A percentile compares a stretch with the other conserved stretches of the same genome.
These are phyloP conservation scores for Lipomyces yamanashiensis DNA, from an alignment of 805 yeast species.

Conservation along the genomic window DNA sequence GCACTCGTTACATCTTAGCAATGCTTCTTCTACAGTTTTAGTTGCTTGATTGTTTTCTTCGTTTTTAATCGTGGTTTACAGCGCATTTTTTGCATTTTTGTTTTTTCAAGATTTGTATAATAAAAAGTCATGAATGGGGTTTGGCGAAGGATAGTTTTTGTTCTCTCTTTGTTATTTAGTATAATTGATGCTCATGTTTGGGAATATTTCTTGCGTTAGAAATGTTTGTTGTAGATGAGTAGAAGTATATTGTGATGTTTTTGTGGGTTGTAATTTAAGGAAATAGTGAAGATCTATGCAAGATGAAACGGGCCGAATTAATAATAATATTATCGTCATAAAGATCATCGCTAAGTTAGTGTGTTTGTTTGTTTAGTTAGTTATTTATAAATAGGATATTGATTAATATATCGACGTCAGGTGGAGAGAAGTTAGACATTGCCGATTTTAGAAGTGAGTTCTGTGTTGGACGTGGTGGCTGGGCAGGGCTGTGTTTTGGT, in stretches of 20 bases:
- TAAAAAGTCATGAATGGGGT: conserved; percentile 13
- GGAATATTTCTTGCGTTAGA: not conserved
- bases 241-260: not conserved
- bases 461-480: too few relatives aligned
- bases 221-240: not conserved
- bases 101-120: not conserved
- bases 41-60: conserved; percentile 2
- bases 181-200: not conserved
- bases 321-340: too few relatives aligned
- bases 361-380: too few relatives aligned
- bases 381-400: too few relatives aligned
- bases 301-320: too few relatives aligned
- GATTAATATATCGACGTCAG: too few relatives aligned
- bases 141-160: conserved; percentile 12
- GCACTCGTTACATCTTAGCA: not conserved
- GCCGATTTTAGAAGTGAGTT: too few relatives aligned
- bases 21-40: conserved; percentile 14
- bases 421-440: too few relatives aligned
- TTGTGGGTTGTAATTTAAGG: too few relatives aligned
- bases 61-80: not conserved
- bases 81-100: not conserved
- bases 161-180: not conserved
- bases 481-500: too few relatives aligned
- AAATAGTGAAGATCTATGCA: too few relatives aligned
- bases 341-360: too few relatives aligned